Conservation (phyloP, 306 rosid species). For the Arachis stenosperma region DNA sequence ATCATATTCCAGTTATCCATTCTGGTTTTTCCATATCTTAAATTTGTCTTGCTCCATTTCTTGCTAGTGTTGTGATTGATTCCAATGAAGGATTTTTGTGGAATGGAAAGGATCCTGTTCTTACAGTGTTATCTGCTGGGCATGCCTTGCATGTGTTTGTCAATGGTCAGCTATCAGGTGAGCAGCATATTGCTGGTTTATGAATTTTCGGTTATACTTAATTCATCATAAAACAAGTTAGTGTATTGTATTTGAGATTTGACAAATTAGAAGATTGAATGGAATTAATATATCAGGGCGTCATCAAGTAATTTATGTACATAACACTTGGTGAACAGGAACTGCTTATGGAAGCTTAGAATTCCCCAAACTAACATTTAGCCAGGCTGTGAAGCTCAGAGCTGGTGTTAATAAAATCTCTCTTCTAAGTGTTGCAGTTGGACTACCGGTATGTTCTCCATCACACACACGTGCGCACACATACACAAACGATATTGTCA, state of each 20-base stretch:
- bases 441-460: slow-evolving; percentile 77
- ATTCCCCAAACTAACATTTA: slow-evolving; percentile 84
- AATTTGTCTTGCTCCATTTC: slow-evolving; percentile 14
- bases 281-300: slow-evolving; percentile 14
- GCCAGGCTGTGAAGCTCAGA: slow-evolving; percentile 68
- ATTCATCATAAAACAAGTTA: background rate
- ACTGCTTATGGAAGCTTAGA: slow-evolving; percentile 90
- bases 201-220: background rate
- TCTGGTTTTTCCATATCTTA: slow-evolving; percentile 27
- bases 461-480: slow-evolving; percentile 30
- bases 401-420: slow-evolving; percentile 85
- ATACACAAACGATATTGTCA: background rate
- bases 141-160: slow-evolving; percentile 93
- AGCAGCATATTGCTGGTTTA: slow-evolving; percentile 33
- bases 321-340: slow-evolving; percentile 52
- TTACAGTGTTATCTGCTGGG: slow-evolving; percentile 87
- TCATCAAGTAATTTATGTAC: slow-evolving; percentile 12
- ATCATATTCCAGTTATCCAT: slow-evolving; percentile 6
- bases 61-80: slow-evolving; percentile 70
- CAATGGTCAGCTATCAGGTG: slow-evolving; percentile 86
- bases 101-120: slow-evolving; percentile 68
- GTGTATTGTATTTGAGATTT: slow-evolving; percentile 10
- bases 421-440: slow-evolving; percentile 93
- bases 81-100: slow-evolving; percentile 72
- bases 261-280: slow-evolving; percentile 16